A percentile compares a stretch with the other conserved stretches of the same genome.
Conservation (phyloP, 2,329 filamentous ascomycete genomes). For the Alternaria arbusti region DNA sequence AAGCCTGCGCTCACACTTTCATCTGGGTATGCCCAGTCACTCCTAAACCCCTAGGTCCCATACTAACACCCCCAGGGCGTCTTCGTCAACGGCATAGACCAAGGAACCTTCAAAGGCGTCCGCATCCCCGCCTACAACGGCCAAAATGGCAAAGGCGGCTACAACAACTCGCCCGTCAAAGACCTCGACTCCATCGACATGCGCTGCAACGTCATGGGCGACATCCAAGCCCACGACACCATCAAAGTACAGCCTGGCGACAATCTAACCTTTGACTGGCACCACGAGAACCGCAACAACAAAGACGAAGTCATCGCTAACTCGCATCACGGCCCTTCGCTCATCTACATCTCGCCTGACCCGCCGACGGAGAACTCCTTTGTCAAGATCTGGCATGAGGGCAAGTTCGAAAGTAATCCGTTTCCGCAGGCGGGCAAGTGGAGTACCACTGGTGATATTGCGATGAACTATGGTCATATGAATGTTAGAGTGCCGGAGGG, state of each 20-base stretch:
- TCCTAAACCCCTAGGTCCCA: fast-evolving
- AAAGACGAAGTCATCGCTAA: constrained; percentile 43
- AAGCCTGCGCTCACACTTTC: constrained; percentile 20
- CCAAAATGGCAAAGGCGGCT: constrained; percentile 43
- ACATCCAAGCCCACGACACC: constrained; percentile 44
- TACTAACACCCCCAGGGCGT: constrained; percentile 25
- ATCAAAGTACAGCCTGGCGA: constrained; percentile 47
- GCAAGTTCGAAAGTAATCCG: constrained; percentile 41
- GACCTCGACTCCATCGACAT: constrained; percentile 49
- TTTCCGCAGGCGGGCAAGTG: constrained; percentile 46
- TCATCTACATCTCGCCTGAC: constrained; percentile 52
- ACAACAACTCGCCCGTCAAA: constrained; percentile 51
- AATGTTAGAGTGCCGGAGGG: constrained; percentile 42
- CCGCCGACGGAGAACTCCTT: constrained; percentile 47
- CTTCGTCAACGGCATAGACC: constrained; percentile 40
- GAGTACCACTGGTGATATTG: constrained; percentile 37
- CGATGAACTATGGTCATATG: constrained; percentile 33
- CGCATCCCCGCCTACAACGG: constrained; percentile 45
- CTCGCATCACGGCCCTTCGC: constrained; percentile 41
- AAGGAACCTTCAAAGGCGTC: constrained; percentile 37
- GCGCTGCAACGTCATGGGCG: constrained; percentile 51
- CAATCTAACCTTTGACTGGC: constrained; percentile 50
- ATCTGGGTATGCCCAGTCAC: no score
- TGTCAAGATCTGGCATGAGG: constrained; percentile 51
- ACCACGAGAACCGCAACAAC: constrained; percentile 46